Conservation (phyloP, 495 filamentous ascomycete genomes). For the Talaromyces liani region DNA sequence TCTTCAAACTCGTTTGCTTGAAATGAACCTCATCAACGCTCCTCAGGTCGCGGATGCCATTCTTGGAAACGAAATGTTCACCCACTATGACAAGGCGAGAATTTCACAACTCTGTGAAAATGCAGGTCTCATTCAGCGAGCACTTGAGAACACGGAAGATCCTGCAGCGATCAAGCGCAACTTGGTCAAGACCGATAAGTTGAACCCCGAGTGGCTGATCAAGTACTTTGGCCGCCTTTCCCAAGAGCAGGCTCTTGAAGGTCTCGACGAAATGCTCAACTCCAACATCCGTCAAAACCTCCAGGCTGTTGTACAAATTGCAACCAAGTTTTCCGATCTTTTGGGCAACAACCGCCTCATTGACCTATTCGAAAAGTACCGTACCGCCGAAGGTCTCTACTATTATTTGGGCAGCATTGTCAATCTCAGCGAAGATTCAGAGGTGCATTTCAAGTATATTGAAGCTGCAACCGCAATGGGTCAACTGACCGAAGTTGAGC, state of each 20-base stretch:
- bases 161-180: constrained; percentile 84
- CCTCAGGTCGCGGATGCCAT: constrained; percentile 98
- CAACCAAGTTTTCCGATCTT: constrained; percentile 96
- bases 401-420: constrained; percentile 97
- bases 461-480: constrained; percentile 89
- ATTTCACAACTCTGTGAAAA: constrained; percentile 89
- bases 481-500: constrained; percentile 91
- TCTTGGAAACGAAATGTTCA: constrained; percentile 95
- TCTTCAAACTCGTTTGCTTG: constrained; percentile 86
- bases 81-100: constrained; percentile 82
- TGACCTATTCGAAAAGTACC: constrained; percentile 92
- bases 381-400: constrained; percentile 92
- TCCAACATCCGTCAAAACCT: constrained; percentile 95
- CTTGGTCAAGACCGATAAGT: constrained; percentile 70
- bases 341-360: constrained; percentile 86
- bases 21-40: constrained; percentile 96
- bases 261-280: constrained; percentile 91
- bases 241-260: constrained; percentile 89
- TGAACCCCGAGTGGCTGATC: constrained; percentile 83
- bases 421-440: constrained; percentile 89
- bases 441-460: constrained; percentile 99
- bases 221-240: constrained; percentile 89
- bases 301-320: constrained; percentile 86
- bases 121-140: constrained; percentile 77
- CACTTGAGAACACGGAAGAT: constrained; percentile 91